phyloP scores from a whole-genome alignment of 345 rosid genomes.

The Citrus unshiu region DNA sequence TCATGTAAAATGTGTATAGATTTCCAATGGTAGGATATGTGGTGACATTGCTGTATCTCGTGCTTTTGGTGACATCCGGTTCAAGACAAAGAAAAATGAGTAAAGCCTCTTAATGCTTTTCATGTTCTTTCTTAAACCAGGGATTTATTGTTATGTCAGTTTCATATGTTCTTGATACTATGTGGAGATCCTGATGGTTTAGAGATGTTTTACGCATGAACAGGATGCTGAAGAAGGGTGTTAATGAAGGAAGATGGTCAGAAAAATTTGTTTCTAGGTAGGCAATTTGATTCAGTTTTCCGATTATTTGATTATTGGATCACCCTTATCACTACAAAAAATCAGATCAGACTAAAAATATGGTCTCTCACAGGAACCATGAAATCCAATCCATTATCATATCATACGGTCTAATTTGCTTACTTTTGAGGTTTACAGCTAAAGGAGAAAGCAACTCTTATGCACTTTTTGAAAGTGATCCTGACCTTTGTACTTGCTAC shows the following conservation, averaged over 20 bases:
- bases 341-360: neutral
- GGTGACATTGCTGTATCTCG: constrained; percentile 95
- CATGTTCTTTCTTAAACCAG: neutral
- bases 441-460: neutral
- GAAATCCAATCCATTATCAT: neutral
- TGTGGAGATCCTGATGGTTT: constrained; percentile 12
- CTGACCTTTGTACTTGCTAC: neutral
- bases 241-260: constrained; percentile 79
- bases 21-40: constrained; percentile 88
- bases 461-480: neutral
- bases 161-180: neutral
- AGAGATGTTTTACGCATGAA: constrained; percentile 10
- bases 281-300: neutral
- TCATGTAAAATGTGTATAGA: constrained; percentile 30
- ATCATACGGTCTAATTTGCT: neutral
- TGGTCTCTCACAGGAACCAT: neutral
- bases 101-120: constrained; percentile 24
- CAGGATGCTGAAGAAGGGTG: constrained; percentile 93
- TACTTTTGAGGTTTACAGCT: neutral
- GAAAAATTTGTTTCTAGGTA: constrained; percentile 90
- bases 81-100: constrained; percentile 87
- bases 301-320: neutral
- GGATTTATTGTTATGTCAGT: neutral
- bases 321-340: neutral
- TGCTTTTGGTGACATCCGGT: constrained; percentile 88